Percentiles rank a stretch among this genome's conserved stretches.
These are phyloP conservation scores for Suillus clintonianus DNA, from an alignment of 768 basidiomycete genomes.

Conservation along the genomic window DNA sequence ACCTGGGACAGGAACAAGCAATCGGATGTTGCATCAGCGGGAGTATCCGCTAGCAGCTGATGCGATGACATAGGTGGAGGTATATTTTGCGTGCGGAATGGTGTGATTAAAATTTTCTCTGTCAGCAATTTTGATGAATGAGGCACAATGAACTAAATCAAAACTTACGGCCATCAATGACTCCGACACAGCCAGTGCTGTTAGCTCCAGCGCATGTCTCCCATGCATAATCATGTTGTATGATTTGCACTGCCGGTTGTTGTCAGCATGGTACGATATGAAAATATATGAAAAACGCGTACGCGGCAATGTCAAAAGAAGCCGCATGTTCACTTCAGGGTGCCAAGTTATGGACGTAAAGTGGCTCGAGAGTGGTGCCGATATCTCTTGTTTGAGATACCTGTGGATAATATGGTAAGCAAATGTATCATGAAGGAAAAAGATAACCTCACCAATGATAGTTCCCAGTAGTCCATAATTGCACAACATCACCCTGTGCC, in stretches of 20 bases:
- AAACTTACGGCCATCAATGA: conserved; percentile 84
- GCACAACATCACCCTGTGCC: conserved; percentile 74
- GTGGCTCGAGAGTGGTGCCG: conserved; percentile 48
- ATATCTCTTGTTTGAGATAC: conserved; percentile 93
- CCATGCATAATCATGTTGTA: conserved; percentile 72
- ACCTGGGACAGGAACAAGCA: background rate
- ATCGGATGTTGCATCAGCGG: background rate
- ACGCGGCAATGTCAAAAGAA: conserved; percentile 73
- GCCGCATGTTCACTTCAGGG: conserved; percentile 68
- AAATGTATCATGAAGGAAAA: background rate
- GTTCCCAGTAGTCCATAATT: conserved; percentile 93
- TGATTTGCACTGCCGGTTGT: conserved; percentile 43
- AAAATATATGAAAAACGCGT: conserved; percentile 24
- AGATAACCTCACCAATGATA: conserved; percentile 75
- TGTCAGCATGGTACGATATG: background rate
- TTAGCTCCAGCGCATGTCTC: conserved; percentile 76
- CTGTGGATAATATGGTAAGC: conserved; percentile 35
- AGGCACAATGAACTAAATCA: background rate
- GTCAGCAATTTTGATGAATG: conserved; percentile 7
- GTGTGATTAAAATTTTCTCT: conserved; percentile 83
- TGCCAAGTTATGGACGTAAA: conserved; percentile 87
- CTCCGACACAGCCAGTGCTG: conserved; percentile 85
- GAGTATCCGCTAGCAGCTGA: conserved; percentile 34
- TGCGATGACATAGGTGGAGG: conserved; percentile 97
- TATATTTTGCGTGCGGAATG: conserved; percentile 91